Evolutionary conservation across 83 land plant genomes (phyloP).

Genomic region (Diphasiastrum complanatum): DNA sequence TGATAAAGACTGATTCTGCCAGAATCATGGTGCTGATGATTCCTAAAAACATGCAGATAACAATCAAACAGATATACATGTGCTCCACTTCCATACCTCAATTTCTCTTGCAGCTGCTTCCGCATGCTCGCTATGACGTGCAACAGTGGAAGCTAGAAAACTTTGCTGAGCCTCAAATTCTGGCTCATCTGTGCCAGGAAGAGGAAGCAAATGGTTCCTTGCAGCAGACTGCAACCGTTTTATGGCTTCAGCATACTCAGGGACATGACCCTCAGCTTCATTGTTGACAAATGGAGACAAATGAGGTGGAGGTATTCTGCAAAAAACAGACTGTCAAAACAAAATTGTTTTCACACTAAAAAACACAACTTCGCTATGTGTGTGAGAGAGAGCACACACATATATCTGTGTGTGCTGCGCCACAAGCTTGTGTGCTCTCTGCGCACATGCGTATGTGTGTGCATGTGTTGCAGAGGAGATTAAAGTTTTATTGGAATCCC

Average conservation of each 20-base stretch:
- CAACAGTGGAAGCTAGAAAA: constrained; percentile 43
- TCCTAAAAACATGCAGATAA: not conserved
- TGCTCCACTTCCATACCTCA: too few relatives aligned
- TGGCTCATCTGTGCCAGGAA: constrained; percentile 60
- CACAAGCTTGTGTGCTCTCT: too few relatives aligned
- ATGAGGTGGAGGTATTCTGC: constrained; percentile 88
- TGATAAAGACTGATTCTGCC: too few relatives aligned
- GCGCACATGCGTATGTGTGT: too few relatives aligned
- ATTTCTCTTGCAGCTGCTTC: constrained; percentile 19
- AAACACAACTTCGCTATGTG: not conserved
- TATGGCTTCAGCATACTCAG: constrained; percentile 88
- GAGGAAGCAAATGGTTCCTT: constrained; percentile 55
- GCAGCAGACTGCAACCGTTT: constrained; percentile 73
- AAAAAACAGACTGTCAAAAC: constrained; percentile 7
- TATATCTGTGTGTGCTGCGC: too few relatives aligned
- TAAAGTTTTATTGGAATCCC: too few relatives aligned
- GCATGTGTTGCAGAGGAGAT: too few relatives aligned
- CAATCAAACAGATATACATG: not conserved
- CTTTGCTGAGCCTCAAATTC: constrained; percentile 23
- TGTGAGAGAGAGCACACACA: too few relatives aligned
- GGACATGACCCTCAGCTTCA: constrained; percentile 86
- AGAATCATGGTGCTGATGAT: too few relatives aligned
- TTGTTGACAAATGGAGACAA: constrained; percentile 93
- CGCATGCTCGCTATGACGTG: constrained; percentile 43
- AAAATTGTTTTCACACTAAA: not conserved